Conservation (phyloP, 2,329 filamentous ascomycete species). For the Alternaria ventricosa region DNA sequence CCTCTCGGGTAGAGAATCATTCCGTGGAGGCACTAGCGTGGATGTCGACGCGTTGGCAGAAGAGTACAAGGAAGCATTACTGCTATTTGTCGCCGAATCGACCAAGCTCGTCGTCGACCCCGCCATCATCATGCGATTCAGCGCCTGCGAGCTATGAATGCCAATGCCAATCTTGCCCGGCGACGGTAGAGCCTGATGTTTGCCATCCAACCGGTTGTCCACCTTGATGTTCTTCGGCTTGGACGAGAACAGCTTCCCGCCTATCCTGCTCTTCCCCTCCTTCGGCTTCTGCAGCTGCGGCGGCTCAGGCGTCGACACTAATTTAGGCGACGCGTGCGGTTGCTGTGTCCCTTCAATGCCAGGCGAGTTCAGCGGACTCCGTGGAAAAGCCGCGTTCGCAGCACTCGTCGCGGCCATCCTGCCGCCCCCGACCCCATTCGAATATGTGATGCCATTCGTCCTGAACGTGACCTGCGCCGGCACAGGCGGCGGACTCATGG, state of each 20-base stretch:
- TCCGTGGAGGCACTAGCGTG: constrained; percentile 69
- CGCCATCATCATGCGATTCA: constrained; percentile 68
- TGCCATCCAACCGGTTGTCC: constrained; percentile 65
- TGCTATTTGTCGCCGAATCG: constrained; percentile 63
- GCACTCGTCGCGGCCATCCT: constrained; percentile 72
- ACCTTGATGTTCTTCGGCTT: constrained; percentile 77
- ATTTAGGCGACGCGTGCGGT: constrained; percentile 44
- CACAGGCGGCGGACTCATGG: constrained; percentile 65
- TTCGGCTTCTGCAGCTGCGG: constrained; percentile 68
- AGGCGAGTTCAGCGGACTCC: constrained; percentile 60
- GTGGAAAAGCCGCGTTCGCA: constrained; percentile 75
- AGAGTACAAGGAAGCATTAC: constrained; percentile 70
- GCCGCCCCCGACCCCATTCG: constrained; percentile 67
- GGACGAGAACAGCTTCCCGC: constrained; percentile 71
- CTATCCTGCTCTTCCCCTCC: constrained; percentile 73
- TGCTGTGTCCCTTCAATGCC: constrained; percentile 36
- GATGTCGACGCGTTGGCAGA: constrained; percentile 78
- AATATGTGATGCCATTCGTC: constrained; percentile 56
- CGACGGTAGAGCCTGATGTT: constrained; percentile 72
- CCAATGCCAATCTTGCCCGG: constrained; percentile 69
- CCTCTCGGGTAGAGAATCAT: constrained; percentile 57
- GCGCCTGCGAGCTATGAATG: constrained; percentile 66
- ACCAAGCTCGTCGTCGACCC: constrained; percentile 73
- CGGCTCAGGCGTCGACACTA: constrained; percentile 29
- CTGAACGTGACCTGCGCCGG: constrained; percentile 47